Evolutionary conservation across 495 filamentous ascomycete species (phyloP), one percentile per base, ranked within the genome.

Genomic region (Aspergillus incahuasiensis): DNA sequence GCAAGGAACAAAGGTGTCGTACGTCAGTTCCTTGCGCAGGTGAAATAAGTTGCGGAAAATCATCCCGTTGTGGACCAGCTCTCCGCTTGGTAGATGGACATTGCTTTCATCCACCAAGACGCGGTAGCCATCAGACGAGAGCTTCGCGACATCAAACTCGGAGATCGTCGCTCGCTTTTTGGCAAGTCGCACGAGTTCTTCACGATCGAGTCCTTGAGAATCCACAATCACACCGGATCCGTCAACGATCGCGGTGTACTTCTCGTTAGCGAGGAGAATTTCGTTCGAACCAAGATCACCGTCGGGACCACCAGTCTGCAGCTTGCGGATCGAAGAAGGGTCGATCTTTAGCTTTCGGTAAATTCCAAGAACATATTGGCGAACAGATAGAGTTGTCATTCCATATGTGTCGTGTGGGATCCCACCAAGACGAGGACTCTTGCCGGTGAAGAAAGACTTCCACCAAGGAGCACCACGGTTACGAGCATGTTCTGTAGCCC

Each of bases 371-470:
- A 97, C 86, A 58, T 92, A 97, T 69, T 97, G 91, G 39, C 94
- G 89, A 21, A 98, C 94, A 9, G 92, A 97, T 49, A 97, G 71
- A 1, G 94, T 97, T 8, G 94, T 98, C 94, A 98, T 98, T 70
- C 94, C 94, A 68, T 97, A 98, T 13, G 75, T 71, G 63, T 98
- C 94, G 69, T 98, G 94, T 4, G 94, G 94, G 56, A 98, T 98
- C 65, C 94, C 94, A 45, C 94, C 94, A 39, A 98, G 79, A 71
- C 86, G 92, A 21, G 94, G 94, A 62, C 89, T 95, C 80, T 97
- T 97, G 64, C 94, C 94, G 2, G 94, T 98, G 79, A 98, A 97
- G 83, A 98, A 98, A 0, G 95, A 97, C 76, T 97, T 98, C 94
- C 94, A 98, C 91, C 92, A 97, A 21, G 90, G 89, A 21, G 95